A percentile compares a stretch with the other conserved stretches of the same genome.
Evolutionary conservation across 176 grass and related monocot genomes (phyloP).

Genomic region (Phragmites australis): DNA sequence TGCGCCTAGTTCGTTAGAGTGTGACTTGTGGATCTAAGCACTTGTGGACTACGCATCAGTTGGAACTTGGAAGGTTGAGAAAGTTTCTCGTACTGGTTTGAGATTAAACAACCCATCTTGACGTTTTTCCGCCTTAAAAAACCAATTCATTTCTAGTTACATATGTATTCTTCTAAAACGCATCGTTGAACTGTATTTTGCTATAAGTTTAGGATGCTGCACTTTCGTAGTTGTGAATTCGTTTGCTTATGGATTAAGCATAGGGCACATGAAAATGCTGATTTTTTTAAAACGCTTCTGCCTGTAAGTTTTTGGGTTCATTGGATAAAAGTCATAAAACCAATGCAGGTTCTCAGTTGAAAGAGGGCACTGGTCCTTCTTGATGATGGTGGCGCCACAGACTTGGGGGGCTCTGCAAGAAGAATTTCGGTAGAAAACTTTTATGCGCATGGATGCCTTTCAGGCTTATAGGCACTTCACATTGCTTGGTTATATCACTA

Average conservation of each 20-base stretch:
- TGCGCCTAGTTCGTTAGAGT: not conserved
- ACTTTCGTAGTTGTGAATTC: not conserved
- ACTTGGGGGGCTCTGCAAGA: constrained; percentile 35
- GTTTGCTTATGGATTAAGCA: not conserved
- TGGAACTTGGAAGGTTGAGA: not conserved
- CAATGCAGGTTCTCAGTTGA: constrained; percentile 48
- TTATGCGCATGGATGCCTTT: constrained; percentile 34
- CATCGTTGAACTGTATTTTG: not conserved
- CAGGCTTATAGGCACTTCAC: constrained; percentile 50
- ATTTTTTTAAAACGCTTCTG: too few species aligned
- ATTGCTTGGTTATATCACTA: constrained; percentile 56
- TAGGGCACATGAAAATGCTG: not conserved
- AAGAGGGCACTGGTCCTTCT: constrained; percentile 50
- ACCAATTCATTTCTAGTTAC: not conserved
- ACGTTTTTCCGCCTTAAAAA: not conserved
- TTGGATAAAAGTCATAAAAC: not conserved
- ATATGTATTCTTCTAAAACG: not conserved
- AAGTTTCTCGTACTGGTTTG: not conserved
- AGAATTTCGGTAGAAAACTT: not conserved
- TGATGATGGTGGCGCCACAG: constrained; percentile 25
- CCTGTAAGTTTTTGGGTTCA: not conserved
- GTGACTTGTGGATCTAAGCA: not conserved
- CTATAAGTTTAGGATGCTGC: constrained; percentile 7
- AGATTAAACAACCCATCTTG: not conserved
- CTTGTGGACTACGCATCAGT: too few species aligned